Base-by-base conservation (phyloP, 169 alveolate species). In the Plasmodium coatneyi region DNA sequence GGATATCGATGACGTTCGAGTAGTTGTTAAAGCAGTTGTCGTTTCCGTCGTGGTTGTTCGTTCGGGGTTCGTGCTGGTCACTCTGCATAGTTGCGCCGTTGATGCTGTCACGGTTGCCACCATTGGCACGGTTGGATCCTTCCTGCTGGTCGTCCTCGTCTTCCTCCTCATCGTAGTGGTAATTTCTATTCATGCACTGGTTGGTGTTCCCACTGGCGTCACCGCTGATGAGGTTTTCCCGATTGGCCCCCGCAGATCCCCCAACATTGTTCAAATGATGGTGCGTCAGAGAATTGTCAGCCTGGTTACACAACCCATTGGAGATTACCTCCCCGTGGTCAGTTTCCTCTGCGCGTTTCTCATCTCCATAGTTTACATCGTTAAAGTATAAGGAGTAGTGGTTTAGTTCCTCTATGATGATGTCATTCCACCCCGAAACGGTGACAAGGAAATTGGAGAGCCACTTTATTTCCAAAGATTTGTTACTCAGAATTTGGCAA, bases 381-480 rank as follows among this genome's bases (percentile, higher is more conserved):
- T 86, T 86, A 25, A 86, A 86, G 16, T 86, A 86, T 76, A 86
- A 19, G n/a, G 93, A 86, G 43, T 86, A 86, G 80, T 86, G 93
- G 6, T 86, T 86, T 28, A 86, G 39, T 16, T 86, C 93, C 14
- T 86, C 93, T 3, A 86, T 86, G 14, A 86, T 86, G 3, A 86
- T 86, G 43, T 86, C 93, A 86, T 86, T 86, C 93, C 93, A 86
- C 10, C 93, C 93, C 3, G 93, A 86, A 9, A 86, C 93, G 43
- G 93, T 86, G 7, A 86, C 93, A 76, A 86, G 71, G 70, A 86
- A 86, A 25, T 86, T 86, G 0, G 93, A 86, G 1, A 86, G 25
- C 93, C 93, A 86, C 43, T 86, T 86, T 32, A 86, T 86, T 76
- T 86, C 93, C 80, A 86, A 74, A 2, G 93, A 86, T 25, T 86